A percentile compares a stretch with the other conserved stretches of the same genome.
phyloP scores from a whole-genome alignment of 2,329 filamentous ascomycete species.

The Botrytis paeoniae region DNA sequence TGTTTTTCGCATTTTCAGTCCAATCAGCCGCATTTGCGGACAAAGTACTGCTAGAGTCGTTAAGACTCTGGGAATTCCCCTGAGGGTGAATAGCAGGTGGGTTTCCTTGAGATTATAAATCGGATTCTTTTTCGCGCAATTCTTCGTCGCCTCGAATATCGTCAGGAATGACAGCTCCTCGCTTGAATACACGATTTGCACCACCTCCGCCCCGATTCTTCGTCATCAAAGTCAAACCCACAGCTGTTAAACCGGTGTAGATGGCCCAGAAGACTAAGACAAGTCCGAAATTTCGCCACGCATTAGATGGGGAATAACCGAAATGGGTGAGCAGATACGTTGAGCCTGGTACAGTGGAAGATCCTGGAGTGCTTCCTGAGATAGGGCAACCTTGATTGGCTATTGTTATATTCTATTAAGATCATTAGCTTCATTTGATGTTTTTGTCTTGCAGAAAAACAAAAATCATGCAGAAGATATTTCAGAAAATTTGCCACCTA shows the following conservation, averaged over 20 bases:
- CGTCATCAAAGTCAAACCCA: not conserved
- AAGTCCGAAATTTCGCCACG: slow-evolving; percentile 66
- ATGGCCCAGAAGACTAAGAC: not conserved
- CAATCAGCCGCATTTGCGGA: not conserved
- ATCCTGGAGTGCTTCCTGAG: slow-evolving; percentile 53
- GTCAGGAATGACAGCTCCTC: not conserved
- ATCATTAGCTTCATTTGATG: not conserved
- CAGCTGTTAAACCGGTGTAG: not conserved
- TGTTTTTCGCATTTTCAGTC: not conserved
- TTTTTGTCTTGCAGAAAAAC: not conserved
- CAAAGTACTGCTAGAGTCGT: not conserved
- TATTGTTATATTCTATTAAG: not conserved
- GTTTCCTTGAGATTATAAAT: not conserved
- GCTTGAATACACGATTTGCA: not conserved
- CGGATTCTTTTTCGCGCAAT: not conserved
- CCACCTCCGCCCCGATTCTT: not conserved
- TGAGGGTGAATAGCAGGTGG: not conserved
- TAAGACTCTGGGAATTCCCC: not conserved
- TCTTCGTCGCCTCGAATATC: not conserved
- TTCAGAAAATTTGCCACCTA: not conserved
- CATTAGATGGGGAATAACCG: slow-evolving; percentile 53
- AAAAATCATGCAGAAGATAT: not conserved
- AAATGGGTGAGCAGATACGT: slow-evolving; percentile 54
- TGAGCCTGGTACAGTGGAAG: slow-evolving; percentile 49
- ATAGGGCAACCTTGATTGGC: slow-evolving; percentile 60